Evolutionary conservation across 2,329 filamentous ascomycete species (phyloP).

Genomic region (Plenodomus tracheiphilus): DNA sequence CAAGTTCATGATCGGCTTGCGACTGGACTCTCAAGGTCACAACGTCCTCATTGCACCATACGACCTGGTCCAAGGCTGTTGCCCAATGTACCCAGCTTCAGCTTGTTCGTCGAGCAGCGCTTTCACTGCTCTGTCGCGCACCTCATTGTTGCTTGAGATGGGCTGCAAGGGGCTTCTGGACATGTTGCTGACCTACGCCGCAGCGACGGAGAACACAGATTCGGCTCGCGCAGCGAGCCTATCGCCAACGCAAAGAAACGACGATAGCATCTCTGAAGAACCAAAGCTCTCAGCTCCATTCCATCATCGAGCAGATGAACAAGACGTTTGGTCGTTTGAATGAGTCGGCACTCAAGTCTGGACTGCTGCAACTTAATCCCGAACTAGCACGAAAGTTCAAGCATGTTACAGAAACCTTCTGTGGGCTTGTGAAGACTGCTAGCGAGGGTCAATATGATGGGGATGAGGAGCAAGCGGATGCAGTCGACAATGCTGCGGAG

Average conservation of each 20-base stretch:
- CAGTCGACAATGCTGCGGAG: conserved; percentile 32
- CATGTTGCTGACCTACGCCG: conserved; percentile 12
- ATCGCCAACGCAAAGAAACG: conserved; percentile 81
- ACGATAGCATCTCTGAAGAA: conserved; percentile 74
- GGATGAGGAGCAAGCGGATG: conserved; percentile 25
- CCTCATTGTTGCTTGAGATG: background rate
- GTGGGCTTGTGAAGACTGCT: conserved; percentile 55
- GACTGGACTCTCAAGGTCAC: background rate
- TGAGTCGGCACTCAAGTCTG: conserved; percentile 61
- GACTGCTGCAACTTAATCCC: conserved; percentile 61
- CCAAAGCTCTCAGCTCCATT: conserved; percentile 69
- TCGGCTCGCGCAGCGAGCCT: conserved; percentile 81
- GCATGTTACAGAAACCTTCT: conserved; percentile 61
- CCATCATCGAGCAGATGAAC: conserved; percentile 73
- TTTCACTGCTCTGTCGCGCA: background rate
- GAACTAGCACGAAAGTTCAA: conserved; percentile 62
- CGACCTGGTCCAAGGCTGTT: too few species aligned
- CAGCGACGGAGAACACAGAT: conserved; percentile 85
- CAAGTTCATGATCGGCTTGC: background rate
- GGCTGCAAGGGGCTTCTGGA: background rate
- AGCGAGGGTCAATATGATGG: conserved; percentile 36
- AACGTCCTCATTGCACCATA: too few species aligned
- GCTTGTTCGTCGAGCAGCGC: background rate
- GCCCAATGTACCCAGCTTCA: too few species aligned
- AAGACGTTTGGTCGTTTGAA: conserved; percentile 70